Base-by-base conservation (phyloP, 2,329 filamentous ascomycete genomes). In the Pseudogymnoascus sp. region DNA sequence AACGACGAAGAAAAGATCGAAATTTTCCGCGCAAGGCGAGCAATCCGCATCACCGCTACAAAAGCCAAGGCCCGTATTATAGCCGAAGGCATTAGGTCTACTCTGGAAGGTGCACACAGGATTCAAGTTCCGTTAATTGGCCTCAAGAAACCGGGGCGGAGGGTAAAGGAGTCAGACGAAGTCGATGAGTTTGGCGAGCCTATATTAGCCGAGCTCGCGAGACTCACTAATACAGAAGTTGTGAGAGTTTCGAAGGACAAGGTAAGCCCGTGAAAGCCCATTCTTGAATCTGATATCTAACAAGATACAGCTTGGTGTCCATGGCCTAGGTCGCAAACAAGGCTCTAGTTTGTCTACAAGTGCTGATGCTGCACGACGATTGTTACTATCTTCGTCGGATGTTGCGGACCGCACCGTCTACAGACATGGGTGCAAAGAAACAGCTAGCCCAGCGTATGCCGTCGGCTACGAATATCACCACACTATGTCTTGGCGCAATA, bases 401-500 rank as follows among this genome's bases (percentile, higher is more conserved):
- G 45, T 65, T 18, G 60, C 65, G 13, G 60, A 63, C 29, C 61
- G 67, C 60, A 39, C 61, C n/a, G 37, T 65, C 13, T 39, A 64
- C 9, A 62, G 64, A 18, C 45, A 71, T 37, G 66, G 55, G 13
- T 67, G 55, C 61, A 62, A 63, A n/a, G 42, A 59, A 42, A 62
- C 58, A 4, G 29, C 25, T 3, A 59, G 60, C 0, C 21, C 55
- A 15, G 59, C 58, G 7, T 31, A 62, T 9, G 67, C 65, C 15
- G 36, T 69, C 9, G 55, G 62, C 29, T 67, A 67, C 60, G 58
- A 62, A 52, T 36, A 61, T 9, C 55, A 59, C n/a, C 59, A 63
- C 5, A 65, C 59, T 15, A 63, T 73, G 40, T 59, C 66, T 13
- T 73, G 72, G 72, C 66, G 66, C 10, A 65, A 72, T 25, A 67